Evolutionary conservation across 768 basidiomycete genomes (phyloP), one percentile per base, ranked within the genome.

Genomic region (Trametes punicea): DNA sequence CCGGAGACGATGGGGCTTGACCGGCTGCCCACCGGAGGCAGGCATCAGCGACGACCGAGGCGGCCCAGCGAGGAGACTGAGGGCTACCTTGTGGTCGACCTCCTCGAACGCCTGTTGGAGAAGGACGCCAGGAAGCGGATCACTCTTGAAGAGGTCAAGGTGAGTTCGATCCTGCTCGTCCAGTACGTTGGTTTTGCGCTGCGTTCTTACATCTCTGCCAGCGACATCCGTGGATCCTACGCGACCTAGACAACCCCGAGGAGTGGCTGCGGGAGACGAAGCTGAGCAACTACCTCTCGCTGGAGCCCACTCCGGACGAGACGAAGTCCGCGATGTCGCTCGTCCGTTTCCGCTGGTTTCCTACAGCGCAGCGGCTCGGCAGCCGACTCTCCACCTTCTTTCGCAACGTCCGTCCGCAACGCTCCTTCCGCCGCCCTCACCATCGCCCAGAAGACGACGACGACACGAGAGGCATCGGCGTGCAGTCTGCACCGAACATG

Each of bases 141-240:
- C 47, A 87, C 83, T 18, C 78, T 98, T 39, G 81, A 84, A 26
- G 79, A 90, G 63, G 83, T 93, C 63, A 98, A 96, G 82, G 95
- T 87, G 66, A 59, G 75, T 64, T 25, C 16, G 26, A 33, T 27
- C 23, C 16, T 47, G 15, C 25, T 8, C 41, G 18, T n/a, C n/a
- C n/a, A n/a, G n/a, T n/a, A n/a, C 6, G 11, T 50, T 34, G 30
- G 27, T n/a, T 25, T 6, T 30, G 23, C 45, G n/a, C 27, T 25
- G 29, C 33, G 39, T 41, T 49, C 55, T 18, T 10, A 33, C 23
- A 38, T 20, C 52, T 55, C 45, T 23, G 8, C 2, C 69, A 87
- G 87, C 72, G 70, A 31, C 76, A 81, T 65, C 71, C 75, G 9
- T 93, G 89, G 88, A 79, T 92, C 58, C 69, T 83, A 25, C 75